phyloP scores from a whole-genome alignment of 1,284 basidiomycete species.

The Amylostereum areolatum region DNA sequence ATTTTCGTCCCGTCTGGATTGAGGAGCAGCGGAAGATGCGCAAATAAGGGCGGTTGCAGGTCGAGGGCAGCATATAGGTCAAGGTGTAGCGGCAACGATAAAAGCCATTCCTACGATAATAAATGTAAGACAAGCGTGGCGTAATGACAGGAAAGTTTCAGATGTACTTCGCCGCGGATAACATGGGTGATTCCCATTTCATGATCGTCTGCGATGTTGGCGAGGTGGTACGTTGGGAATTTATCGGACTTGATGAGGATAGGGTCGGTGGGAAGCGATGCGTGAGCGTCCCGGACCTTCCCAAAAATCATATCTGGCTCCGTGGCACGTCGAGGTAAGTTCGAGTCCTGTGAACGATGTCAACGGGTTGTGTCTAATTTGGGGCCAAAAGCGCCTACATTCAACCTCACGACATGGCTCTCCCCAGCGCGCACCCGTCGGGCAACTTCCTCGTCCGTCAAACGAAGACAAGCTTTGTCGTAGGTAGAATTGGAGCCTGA shows the following conservation, averaged over 20 bases:
- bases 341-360: conserved; percentile 38
- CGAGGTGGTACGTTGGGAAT: conserved; percentile 96
- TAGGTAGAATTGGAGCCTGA: conserved; percentile 75
- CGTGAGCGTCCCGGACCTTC: conserved; percentile 63
- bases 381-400: conserved; percentile 44
- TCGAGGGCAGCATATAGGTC: conserved; percentile 82
- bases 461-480: conserved; percentile 79
- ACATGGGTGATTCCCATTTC: conserved; percentile 97
- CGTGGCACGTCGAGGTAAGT: conserved; percentile 39
- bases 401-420: conserved; percentile 79
- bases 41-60: conserved; percentile 74
- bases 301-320: conserved; percentile 76
- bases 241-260: conserved; percentile 89
- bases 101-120: conserved; percentile 81
- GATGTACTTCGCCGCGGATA: conserved; percentile 80
- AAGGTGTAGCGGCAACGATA: conserved; percentile 90
- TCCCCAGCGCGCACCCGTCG: conserved; percentile 72
- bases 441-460: conserved; percentile 81
- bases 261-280: conserved; percentile 82
- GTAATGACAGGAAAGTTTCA: not conserved
- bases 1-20: conserved; percentile 93
- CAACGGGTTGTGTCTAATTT: too few species aligned
- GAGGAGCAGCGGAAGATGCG: conserved; percentile 86
- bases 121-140: not conserved
- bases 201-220: conserved; percentile 93